Evolutionary conservation across 352 stramenopile genomes (phyloP), one percentile per base, ranked within the genome.

Genomic region (Phytopythium oedochilum): DNA sequence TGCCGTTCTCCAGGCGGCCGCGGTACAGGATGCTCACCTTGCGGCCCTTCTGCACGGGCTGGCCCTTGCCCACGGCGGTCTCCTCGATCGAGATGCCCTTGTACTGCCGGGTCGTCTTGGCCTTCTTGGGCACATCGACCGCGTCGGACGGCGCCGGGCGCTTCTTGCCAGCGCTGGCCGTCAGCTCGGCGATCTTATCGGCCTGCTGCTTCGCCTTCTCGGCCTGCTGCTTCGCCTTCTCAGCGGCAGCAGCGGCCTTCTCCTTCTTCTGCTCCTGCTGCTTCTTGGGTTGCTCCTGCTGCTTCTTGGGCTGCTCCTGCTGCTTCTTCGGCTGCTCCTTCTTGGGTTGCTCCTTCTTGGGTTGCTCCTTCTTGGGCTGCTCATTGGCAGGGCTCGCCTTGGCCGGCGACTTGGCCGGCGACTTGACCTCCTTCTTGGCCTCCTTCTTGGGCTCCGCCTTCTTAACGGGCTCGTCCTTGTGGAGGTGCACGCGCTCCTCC

Each of bases 11-110:
- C 29, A 95, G 73, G 32, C 69, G 72, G n/a, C 85, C 85, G 23
- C 72, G 76, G 71, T 95, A 95, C 40, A 92, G 54, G 40, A 95
- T 92, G 59, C 75, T 78, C 18, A 92, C 79, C 65, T 93, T 91
- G 55, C 73, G 73, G 46, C 85, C 85, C 49, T 71, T 72, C 31
- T 67, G 58, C 45, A 86, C 75, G 34, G 63, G 42, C 28, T 69
- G 63, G 38, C 84, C 84, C 71, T 92, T 94, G 51, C 84, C 84
- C 28, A 91, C 67, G 18, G 78, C 79, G 40, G 72, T 34, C 31
- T 94, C 84, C 48, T 90, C 82, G 59, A 94, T 89, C 31, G 66
- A 88, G 50, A 94, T 76, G 39, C 84, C 84, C 72, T 91, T 91
- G 71, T 91, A 64, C 60, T 76, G 54, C 61, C 79, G 75, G 25